Evolutionary conservation across 345 rosid genomes (phyloP).

Genomic region (Crucihimalaya himalaica): DNA sequence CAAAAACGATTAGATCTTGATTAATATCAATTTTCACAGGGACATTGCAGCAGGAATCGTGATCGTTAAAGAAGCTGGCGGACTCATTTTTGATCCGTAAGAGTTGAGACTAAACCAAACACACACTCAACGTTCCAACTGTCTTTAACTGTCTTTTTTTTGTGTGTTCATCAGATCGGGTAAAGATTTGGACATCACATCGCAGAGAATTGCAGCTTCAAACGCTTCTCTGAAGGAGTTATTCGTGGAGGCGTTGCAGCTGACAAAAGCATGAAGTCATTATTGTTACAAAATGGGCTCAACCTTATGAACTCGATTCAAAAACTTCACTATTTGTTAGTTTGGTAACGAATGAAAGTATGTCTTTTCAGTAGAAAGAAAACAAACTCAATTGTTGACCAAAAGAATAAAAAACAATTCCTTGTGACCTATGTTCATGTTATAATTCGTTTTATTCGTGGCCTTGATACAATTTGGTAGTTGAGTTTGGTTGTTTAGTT

Average conservation of each 20-base stretch:
- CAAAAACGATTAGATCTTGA: not conserved
- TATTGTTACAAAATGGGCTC: conserved; percentile 6
- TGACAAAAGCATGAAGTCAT: conserved; percentile 23
- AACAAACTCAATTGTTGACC: not conserved
- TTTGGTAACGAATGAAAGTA: not conserved
- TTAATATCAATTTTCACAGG: conserved; percentile 48
- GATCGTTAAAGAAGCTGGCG: conserved; percentile 91
- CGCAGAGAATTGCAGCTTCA: conserved; percentile 86
- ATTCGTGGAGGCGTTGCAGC: conserved; percentile 64
- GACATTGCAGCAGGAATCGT: conserved; percentile 92
- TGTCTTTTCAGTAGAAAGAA: not conserved
- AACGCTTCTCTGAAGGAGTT: conserved; percentile 71
- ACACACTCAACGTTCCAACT: not conserved
- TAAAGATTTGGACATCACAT: conserved; percentile 75
- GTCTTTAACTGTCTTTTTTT: not conserved
- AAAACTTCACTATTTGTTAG: not conserved
- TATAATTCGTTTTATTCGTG: not conserved
- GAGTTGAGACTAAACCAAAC: conserved; percentile 30
- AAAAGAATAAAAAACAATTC: not conserved
- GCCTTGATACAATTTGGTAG: not conserved
- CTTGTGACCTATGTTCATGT: not conserved
- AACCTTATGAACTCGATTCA: conserved; percentile 4
- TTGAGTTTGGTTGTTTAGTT: not conserved
- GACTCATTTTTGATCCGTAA: conserved; percentile 92
- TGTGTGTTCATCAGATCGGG: conserved; percentile 62